Conservation (phyloP, 768 basidiomycete genomes). For the Naganishia randhawae region DNA sequence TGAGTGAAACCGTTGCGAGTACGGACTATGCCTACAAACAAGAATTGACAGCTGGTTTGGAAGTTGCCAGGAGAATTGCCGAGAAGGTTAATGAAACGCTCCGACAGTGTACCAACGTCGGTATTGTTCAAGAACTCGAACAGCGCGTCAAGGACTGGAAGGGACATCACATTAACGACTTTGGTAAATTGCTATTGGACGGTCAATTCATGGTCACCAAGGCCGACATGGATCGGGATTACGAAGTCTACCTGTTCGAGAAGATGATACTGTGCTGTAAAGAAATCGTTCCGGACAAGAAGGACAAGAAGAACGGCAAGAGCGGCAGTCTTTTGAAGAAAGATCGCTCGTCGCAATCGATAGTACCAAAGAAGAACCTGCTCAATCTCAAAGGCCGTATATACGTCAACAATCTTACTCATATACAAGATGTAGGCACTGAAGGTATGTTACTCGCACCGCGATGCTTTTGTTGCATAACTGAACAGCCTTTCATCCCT, state of each 20-base stretch:
- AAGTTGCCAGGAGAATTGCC: constrained; percentile 84
- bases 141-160: constrained; percentile 97
- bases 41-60: constrained; percentile 77
- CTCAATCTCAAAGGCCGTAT: constrained; percentile 92
- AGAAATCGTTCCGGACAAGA: constrained; percentile 64
- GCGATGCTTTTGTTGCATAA: constrained; percentile 27
- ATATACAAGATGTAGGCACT: background rate
- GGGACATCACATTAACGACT: constrained; percentile 84
- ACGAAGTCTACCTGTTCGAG: constrained; percentile 97
- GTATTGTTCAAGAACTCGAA: constrained; percentile 80
- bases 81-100: constrained; percentile 94
- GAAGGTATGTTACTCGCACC: constrained; percentile 22
- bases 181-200: constrained; percentile 88
- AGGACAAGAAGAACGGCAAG: constrained; percentile 66
- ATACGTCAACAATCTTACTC: constrained; percentile 72
- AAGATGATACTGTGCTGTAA: constrained; percentile 99
- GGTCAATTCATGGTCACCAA: constrained; percentile 95
- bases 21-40: constrained; percentile 63
- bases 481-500: constrained; percentile 24
- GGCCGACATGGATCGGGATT: constrained; percentile 92
- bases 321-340: constrained; percentile 87
- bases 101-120: constrained; percentile 82
- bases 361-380: constrained; percentile 71
- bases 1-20: constrained; percentile 41
- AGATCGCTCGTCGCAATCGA: constrained; percentile 54